Conservation (phyloP, 257 asterid genomes). For the Buddleja alternifolia region DNA sequence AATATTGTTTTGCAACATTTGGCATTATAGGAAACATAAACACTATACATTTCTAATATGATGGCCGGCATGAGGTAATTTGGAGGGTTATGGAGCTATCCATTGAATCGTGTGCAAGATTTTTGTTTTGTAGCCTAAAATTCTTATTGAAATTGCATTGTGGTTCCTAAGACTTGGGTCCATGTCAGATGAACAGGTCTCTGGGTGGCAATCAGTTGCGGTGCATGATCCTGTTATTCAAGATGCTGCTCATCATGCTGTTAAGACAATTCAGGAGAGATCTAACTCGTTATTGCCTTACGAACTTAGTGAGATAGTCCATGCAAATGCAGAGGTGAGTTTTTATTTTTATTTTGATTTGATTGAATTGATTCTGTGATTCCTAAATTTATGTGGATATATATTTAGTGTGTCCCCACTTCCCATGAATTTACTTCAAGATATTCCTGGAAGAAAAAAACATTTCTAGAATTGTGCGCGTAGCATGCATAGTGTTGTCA, state of each 20-base stretch:
- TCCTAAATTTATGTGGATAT: slow-evolving; percentile 4
- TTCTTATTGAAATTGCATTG: not conserved
- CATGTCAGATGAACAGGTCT: slow-evolving; percentile 46
- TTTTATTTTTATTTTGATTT: not conserved
- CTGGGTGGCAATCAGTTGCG: slow-evolving; percentile 75
- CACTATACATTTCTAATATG: not conserved
- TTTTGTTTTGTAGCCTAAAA: not conserved
- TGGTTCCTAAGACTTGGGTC: slow-evolving; percentile 12
- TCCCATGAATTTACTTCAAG: not conserved
- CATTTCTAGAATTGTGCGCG: no score
- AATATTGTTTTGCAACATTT: not conserved
- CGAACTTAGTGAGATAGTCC: slow-evolving; percentile 67
- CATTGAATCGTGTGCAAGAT: not conserved
- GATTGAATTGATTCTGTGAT: not conserved
- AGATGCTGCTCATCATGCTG: slow-evolving; percentile 89
- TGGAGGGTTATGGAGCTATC: not conserved
- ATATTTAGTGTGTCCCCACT: not conserved
- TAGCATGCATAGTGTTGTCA: no score
- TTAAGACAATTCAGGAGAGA: slow-evolving; percentile 74
- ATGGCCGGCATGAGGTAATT: not conserved
- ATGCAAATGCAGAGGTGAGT: slow-evolving; percentile 83
- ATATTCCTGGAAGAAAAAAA: no score
- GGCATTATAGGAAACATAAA: not conserved
- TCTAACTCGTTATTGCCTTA: slow-evolving; percentile 81
- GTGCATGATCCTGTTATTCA: slow-evolving; percentile 78